Evolutionary conservation across 176 grass and related monocot genomes (phyloP).

Genomic region (Areca catechu): DNA sequence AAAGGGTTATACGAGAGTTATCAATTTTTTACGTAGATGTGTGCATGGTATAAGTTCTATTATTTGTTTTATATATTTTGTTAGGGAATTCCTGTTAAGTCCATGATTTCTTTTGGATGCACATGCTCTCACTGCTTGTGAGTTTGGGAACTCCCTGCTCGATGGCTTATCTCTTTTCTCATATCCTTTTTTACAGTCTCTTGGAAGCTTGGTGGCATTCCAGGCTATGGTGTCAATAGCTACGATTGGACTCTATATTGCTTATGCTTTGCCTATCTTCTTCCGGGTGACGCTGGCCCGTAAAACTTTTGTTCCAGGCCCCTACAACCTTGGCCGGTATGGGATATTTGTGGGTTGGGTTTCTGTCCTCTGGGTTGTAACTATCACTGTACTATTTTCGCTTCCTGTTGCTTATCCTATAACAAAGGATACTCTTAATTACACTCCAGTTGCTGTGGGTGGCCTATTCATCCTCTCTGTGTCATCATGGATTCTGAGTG

Average conservation of each 20-base stretch:
- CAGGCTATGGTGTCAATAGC: constrained; percentile 99
- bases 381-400: constrained; percentile 92
- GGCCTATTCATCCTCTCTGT: constrained; percentile 50
- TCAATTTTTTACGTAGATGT: no score
- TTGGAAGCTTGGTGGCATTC: constrained; percentile 87
- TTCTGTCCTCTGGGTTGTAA: constrained; percentile 93
- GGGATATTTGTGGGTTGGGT: constrained; percentile 49
- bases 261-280: constrained; percentile 85
- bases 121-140: no score
- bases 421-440: constrained; percentile 76
- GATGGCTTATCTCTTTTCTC: no score
- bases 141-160: no score
- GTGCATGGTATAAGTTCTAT: no score
- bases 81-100: no score
- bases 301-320: constrained; percentile 52
- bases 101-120: no score
- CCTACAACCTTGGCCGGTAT: constrained; percentile 74
- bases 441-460: constrained; percentile 60
- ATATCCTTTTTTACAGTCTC: constrained; percentile 36
- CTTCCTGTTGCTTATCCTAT: constrained; percentile 73
- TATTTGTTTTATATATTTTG: no score
- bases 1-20: no score
- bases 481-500: constrained; percentile 42
- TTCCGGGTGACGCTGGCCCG: constrained; percentile 72
- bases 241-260: constrained; percentile 77